Evolutionary conservation across 257 asterid species (phyloP).

Genomic region (Gentiana straminea): DNA sequence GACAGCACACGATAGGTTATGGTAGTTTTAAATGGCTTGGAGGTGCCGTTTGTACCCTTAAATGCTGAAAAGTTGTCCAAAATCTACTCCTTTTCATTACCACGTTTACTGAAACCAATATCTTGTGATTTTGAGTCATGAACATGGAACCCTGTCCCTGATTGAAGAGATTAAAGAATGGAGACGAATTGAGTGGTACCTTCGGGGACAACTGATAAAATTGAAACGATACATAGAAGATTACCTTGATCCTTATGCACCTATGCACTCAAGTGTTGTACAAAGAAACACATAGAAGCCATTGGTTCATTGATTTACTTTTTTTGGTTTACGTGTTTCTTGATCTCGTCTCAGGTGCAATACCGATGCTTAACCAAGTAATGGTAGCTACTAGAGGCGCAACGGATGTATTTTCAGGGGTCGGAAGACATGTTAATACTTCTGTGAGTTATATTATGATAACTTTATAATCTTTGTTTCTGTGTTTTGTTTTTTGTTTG

Average conservation of each 20-base stretch:
- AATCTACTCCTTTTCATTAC: too few relatives aligned
- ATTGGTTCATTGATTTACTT: conserved; percentile 6
- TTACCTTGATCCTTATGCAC: too few relatives aligned
- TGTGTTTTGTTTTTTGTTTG: not conserved
- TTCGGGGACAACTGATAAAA: too few relatives aligned
- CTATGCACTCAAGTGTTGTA: not conserved
- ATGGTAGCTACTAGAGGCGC: conserved; percentile 93
- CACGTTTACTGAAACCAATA: too few relatives aligned
- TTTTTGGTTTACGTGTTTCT: conserved; percentile 9
- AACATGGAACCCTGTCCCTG: too few relatives aligned
- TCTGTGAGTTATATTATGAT: conserved; percentile 44
- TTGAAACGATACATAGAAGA: not conserved
- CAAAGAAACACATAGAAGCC: not conserved
- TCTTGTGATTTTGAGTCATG: too few relatives aligned
- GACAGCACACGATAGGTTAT: too few relatives aligned
- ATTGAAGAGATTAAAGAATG: too few relatives aligned
- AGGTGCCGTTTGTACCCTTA: too few relatives aligned
- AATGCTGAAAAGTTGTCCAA: too few relatives aligned
- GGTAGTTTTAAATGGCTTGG: too few relatives aligned
- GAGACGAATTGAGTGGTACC: too few relatives aligned
- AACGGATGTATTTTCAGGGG: conserved; percentile 86
- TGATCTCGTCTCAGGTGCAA: conserved; percentile 45
- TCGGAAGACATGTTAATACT: conserved; percentile 65
- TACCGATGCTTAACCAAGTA: conserved; percentile 80
- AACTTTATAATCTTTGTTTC: conserved; percentile 3